Evolutionary conservation across 2,329 filamentous ascomycete species (phyloP).

Genomic region (Fusarium sp.): DNA sequence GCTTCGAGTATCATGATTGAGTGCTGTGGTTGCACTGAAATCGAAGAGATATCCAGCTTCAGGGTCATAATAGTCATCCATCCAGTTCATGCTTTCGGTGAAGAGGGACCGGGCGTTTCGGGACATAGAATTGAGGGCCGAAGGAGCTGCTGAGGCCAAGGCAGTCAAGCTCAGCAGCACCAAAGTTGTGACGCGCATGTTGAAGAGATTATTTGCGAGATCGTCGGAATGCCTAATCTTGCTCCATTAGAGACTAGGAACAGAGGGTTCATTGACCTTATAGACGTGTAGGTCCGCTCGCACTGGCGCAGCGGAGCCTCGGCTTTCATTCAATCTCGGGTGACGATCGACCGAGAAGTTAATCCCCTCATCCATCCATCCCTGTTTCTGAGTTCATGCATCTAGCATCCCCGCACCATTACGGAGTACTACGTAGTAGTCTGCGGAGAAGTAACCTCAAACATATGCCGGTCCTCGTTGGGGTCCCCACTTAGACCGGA

Average conservation of each 20-base stretch:
- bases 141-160: background rate
- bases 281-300: background rate
- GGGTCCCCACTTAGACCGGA: background rate
- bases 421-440: background rate
- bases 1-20: constrained; percentile 66
- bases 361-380: background rate
- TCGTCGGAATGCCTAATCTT: background rate
- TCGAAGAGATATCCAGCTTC: constrained; percentile 64
- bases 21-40: constrained; percentile 54
- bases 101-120: constrained; percentile 24
- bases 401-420: background rate
- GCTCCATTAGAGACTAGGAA: background rate
- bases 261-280: background rate
- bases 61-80: constrained; percentile 66
- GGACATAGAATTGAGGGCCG: constrained; percentile 7
- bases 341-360: background rate
- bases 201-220: background rate
- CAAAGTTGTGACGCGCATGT: background rate
- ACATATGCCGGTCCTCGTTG: background rate
- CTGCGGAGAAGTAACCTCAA: background rate
- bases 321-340: background rate
- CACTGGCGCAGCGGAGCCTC: background rate
- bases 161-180: background rate
- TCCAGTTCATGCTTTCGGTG: constrained; percentile 58
- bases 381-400: background rate